Conservation (phyloP, 1,284 basidiomycete species). For the Tilletiaria anomala region DNA sequence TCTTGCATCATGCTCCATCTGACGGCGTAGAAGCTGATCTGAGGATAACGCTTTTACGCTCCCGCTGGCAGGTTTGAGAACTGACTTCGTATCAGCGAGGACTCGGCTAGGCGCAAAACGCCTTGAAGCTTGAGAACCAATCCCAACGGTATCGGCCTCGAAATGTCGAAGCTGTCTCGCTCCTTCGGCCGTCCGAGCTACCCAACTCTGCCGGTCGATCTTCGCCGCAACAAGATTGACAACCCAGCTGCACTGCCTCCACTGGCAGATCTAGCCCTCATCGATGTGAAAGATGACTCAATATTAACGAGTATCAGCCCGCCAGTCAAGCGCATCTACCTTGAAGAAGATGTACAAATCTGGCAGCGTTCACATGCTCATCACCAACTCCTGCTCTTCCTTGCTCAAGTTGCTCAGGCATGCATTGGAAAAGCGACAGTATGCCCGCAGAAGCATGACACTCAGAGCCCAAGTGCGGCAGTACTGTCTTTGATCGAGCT, state of each 20-base stretch:
- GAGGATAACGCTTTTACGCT: too few species aligned
- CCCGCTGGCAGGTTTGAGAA: too few species aligned
- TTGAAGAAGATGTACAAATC: slow-evolving; percentile 27
- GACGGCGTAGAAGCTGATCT: too few species aligned
- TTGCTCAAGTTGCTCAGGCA: slow-evolving; percentile 33
- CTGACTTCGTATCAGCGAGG: too few species aligned
- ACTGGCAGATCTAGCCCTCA: slow-evolving; percentile 12
- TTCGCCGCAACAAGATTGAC: slow-evolving; percentile 2
- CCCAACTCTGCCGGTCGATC: not conserved
- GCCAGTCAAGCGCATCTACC: slow-evolving; percentile 30
- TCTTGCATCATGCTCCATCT: too few species aligned
- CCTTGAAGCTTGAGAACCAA: not conserved
- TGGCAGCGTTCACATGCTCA: slow-evolving; percentile 34
- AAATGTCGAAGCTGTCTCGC: too few species aligned
- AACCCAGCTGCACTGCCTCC: slow-evolving; percentile 2
- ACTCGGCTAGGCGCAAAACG: slow-evolving; percentile 9
- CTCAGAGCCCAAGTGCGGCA: slow-evolving; percentile 9
- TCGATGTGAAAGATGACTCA: slow-evolving; percentile 2
- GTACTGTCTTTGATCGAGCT: slow-evolving; percentile 47
- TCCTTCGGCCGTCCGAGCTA: slow-evolving; percentile 3
- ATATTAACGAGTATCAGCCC: slow-evolving; percentile 6
- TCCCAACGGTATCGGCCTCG: slow-evolving; percentile 2
- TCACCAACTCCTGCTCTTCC: slow-evolving; percentile 18
- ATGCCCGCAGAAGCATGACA: not conserved
- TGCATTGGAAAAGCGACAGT: slow-evolving; percentile 23